Conservation (phyloP, 352 stramenopile species). For the Elongisporangium senticosum region DNA sequence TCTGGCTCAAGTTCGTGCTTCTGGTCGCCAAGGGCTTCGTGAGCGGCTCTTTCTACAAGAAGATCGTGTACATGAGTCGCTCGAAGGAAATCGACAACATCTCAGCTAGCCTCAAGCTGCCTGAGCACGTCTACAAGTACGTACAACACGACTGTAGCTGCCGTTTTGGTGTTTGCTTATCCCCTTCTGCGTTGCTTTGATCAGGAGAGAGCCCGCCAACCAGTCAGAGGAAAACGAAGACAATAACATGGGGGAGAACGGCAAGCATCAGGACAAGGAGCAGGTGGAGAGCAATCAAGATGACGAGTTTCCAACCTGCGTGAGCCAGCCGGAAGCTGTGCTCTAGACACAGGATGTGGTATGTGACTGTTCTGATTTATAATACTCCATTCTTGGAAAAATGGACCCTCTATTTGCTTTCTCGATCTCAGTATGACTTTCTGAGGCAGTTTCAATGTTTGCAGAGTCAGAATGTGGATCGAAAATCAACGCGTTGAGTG, state of each 20-base stretch:
- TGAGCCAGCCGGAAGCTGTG: background rate
- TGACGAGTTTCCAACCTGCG: background rate
- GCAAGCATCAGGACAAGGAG: background rate
- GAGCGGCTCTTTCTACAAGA: slow-evolving; percentile 57
- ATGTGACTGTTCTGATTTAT: background rate
- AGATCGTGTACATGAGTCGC: slow-evolving; percentile 64
- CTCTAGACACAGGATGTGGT: background rate
- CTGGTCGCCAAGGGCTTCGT: slow-evolving; percentile 66
- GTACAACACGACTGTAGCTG: slow-evolving; percentile 4
- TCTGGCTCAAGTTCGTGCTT: slow-evolving; percentile 72
- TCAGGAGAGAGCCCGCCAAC: background rate
- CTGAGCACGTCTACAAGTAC: slow-evolving; percentile 40
- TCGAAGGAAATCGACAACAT: slow-evolving; percentile 48
- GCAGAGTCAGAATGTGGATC: too few species aligned
- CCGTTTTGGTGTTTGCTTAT: background rate
- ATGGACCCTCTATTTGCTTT: background rate
- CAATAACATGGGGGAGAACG: background rate
- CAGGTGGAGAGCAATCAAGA: background rate
- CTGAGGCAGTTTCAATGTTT: too few species aligned
- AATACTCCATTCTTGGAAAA: background rate
- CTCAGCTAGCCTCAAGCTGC: slow-evolving; percentile 37
- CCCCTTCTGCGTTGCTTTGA: background rate
- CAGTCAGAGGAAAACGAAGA: background rate
- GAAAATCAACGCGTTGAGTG: too few species aligned
- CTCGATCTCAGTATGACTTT: too few species aligned